phyloP scores from a whole-genome alignment of 2,329 filamentous ascomycete genomes.

The Penicillium sp. region DNA sequence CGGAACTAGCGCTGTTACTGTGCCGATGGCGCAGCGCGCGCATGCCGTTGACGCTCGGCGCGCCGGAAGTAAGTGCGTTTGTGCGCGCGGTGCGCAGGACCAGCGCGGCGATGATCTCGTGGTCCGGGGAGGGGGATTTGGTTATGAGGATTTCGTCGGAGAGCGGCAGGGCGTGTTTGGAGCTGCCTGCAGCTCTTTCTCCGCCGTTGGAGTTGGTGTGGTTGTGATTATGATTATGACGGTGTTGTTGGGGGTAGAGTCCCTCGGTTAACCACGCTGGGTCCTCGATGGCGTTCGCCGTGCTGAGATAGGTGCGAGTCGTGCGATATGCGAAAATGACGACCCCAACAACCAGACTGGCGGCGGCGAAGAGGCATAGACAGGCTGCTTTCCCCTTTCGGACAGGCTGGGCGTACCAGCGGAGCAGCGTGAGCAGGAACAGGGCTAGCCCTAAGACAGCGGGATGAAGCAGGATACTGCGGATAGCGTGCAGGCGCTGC shows the following conservation, averaged over 20 bases:
- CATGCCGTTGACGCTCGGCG: slow-evolving; percentile 17
- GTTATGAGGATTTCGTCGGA: slow-evolving; percentile 63
- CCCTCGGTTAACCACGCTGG: slow-evolving; percentile 58
- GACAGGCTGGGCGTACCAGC: no score
- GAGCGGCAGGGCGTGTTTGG: slow-evolving; percentile 33
- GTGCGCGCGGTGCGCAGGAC: slow-evolving; percentile 47
- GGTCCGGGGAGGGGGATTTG: no score
- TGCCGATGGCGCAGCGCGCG: slow-evolving; percentile 18
- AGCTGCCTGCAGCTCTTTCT: slow-evolving; percentile 24
- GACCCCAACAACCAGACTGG: slow-evolving; percentile 61
- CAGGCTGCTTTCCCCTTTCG: slow-evolving; percentile 48
- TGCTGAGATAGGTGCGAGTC: slow-evolving; percentile 59
- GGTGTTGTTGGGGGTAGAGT: not conserved
- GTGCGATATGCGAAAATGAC: slow-evolving; percentile 55
- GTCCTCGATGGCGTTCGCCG: slow-evolving; percentile 56
- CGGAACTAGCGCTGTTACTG: slow-evolving; percentile 15
- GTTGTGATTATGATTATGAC: not conserved
- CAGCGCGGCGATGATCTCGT: slow-evolving; percentile 65
- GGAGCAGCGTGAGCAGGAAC: slow-evolving; percentile 35
- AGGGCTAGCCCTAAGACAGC: slow-evolving; percentile 41
- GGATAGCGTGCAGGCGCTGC: slow-evolving; percentile 66
- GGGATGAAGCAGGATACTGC: slow-evolving; percentile 60
- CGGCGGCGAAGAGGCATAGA: slow-evolving; percentile 57
- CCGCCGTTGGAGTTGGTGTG: slow-evolving; percentile 4
- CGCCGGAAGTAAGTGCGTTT: slow-evolving; percentile 17